A percentile compares a stretch with the other conserved stretches of the same genome.
These are phyloP conservation scores for Penicillium sp. DNA, from an alignment of 2,329 filamentous ascomycete genomes.

Conservation along the genomic window DNA sequence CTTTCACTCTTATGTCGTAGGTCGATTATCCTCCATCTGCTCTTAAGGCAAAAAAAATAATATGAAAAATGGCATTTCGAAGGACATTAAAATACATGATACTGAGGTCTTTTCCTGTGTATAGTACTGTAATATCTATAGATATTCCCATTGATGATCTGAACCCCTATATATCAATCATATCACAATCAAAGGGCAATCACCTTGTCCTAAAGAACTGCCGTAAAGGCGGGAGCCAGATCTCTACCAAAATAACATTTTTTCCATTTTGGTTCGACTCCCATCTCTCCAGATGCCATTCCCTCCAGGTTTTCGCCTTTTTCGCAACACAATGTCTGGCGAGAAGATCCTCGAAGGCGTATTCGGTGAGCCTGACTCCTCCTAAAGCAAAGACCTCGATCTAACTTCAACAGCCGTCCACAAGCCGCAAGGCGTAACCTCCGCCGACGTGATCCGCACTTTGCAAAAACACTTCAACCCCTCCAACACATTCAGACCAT, in stretches of 20 bases:
- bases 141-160: not conserved
- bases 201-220: not conserved
- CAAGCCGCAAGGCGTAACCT: slow-evolving; percentile 84
- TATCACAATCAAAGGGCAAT: not conserved
- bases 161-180: not conserved
- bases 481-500: slow-evolving; percentile 75
- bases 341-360: slow-evolving; percentile 61
- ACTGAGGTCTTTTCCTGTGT: not conserved
- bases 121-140: not conserved
- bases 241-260: slow-evolving; percentile 12
- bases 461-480: slow-evolving; percentile 81
- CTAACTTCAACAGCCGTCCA: slow-evolving; percentile 68
- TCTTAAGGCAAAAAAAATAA: no score
- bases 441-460: slow-evolving; percentile 85
- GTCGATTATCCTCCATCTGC: no score
- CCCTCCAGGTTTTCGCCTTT: slow-evolving; percentile 28
- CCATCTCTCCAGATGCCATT: slow-evolving; percentile 32
- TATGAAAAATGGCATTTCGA: no score
- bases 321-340: slow-evolving; percentile 41
- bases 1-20: no score
- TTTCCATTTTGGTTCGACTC: slow-evolving; percentile 8
- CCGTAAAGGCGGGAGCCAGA: slow-evolving; percentile 7
- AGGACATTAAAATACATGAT: not conserved
- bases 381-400: not conserved
- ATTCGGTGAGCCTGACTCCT: slow-evolving; percentile 51